Evolutionary conservation across 2,329 filamentous ascomycete species (phyloP).

Genomic region (Albophoma yamanashiensis): DNA sequence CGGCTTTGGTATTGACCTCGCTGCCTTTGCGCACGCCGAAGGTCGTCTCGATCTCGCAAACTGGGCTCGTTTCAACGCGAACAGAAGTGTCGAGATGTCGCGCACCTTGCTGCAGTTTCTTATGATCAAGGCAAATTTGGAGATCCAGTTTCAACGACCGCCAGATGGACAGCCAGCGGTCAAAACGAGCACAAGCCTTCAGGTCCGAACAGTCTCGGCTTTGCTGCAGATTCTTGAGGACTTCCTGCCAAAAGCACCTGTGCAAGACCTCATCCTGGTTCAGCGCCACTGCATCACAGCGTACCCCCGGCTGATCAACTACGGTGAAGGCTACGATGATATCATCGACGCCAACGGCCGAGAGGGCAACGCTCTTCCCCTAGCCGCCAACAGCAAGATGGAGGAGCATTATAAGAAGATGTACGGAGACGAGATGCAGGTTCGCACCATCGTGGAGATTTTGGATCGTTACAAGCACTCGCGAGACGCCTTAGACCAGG

Average conservation of each 20-base stretch:
- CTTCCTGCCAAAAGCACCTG: conserved; percentile 45
- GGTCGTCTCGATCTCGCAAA: conserved; percentile 68
- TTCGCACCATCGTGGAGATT: conserved; percentile 74
- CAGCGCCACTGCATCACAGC: conserved; percentile 84
- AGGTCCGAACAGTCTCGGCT: conserved; percentile 75
- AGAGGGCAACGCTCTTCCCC: conserved; percentile 69
- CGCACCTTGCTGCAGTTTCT: conserved; percentile 69
- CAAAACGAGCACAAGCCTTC: conserved; percentile 61
- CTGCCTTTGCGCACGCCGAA: conserved; percentile 73
- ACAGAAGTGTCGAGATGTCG: conserved; percentile 57
- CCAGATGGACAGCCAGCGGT: conserved; percentile 47
- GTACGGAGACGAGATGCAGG: conserved; percentile 85
- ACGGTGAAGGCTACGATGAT: conserved; percentile 84
- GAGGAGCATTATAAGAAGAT: conserved; percentile 96
- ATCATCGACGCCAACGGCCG: conserved; percentile 80
- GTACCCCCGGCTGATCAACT: conserved; percentile 93
- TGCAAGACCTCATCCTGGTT: conserved; percentile 64
- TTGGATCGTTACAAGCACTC: conserved; percentile 85
- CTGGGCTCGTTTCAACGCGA: conserved; percentile 66
- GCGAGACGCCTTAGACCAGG: conserved; percentile 72
- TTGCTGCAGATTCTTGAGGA: conserved; percentile 72
- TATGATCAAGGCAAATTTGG: conserved; percentile 72
- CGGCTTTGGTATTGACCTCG: conserved; percentile 79
- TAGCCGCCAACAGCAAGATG: conserved; percentile 80
- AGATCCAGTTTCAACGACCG: conserved; percentile 61